Conservation (phyloP, 306 rosid genomes). For the Vigna reflexopilosa region DNA sequence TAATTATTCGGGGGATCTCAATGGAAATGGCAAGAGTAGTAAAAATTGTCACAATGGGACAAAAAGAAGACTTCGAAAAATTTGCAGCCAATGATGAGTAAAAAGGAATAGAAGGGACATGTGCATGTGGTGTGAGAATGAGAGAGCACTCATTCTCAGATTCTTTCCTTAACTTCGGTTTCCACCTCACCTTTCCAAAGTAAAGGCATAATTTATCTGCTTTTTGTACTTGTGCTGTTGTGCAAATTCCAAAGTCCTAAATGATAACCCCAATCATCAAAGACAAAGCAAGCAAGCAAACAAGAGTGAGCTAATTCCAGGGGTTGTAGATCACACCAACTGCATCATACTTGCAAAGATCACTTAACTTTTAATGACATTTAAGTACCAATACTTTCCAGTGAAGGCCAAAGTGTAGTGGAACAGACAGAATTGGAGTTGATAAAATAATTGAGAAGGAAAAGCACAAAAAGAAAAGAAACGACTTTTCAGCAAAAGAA, state of each 20-base stretch:
- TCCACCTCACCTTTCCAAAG: constrained; percentile 49
- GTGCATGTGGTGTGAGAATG: constrained; percentile 52
- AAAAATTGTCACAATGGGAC: constrained; percentile 50
- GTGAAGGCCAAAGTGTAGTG: constrained; percentile 37
- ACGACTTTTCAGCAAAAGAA: background rate
- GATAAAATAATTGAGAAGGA: constrained; percentile 32
- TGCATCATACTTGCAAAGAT: constrained; percentile 34
- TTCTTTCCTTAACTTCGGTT: constrained; percentile 37
- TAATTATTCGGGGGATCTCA: constrained; percentile 55
- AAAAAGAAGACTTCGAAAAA: constrained; percentile 48
- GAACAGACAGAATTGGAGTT: constrained; percentile 9
- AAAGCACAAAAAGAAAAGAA: constrained; percentile 28
- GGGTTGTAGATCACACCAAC: constrained; percentile 36
- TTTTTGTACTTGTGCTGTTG: constrained; percentile 39
- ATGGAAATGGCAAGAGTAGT: constrained; percentile 36
- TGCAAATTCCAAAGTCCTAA: constrained; percentile 50
- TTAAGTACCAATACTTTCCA: constrained; percentile 19
- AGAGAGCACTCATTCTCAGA: constrained; percentile 34
- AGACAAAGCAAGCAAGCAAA: constrained; percentile 20
- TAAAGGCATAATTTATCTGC: constrained; percentile 49
- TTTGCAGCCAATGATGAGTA: constrained; percentile 32
- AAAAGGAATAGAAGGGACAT: constrained; percentile 38
- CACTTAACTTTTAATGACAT: constrained; percentile 43
- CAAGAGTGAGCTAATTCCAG: constrained; percentile 4
- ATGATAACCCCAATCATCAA: constrained; percentile 54